These are phyloP conservation scores for Nemania sp. DNA, from an alignment of 2,329 filamentous ascomycete species.

Conservation along the genomic window DNA sequence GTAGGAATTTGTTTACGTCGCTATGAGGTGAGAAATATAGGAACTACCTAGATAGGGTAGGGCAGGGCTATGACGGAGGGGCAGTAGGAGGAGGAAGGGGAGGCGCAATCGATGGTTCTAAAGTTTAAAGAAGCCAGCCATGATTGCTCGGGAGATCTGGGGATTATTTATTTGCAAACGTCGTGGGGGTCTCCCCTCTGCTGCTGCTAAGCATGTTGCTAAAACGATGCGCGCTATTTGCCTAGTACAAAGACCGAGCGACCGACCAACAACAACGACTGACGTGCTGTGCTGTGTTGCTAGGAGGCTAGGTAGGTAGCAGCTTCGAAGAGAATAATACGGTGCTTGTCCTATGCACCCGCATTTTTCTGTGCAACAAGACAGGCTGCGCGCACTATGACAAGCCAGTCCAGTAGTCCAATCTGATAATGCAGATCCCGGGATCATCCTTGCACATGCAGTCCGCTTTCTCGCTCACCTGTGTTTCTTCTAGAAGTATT, in stretches of 20 bases:
- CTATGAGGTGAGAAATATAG: neutral
- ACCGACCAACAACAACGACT: too few species aligned
- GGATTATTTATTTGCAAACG: conserved; percentile 21
- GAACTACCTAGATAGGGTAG: neutral
- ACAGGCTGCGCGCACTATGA: neutral
- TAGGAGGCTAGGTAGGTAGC: too few species aligned
- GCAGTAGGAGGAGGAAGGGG: too few species aligned
- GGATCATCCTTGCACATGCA: conserved; percentile 33
- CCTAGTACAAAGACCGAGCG: conserved; percentile 27
- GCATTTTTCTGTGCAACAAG: neutral
- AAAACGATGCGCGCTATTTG: conserved; percentile 25
- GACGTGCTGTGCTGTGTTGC: conserved; percentile 24
- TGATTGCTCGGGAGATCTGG: neutral
- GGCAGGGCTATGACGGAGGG: too few species aligned
- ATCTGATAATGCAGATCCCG: conserved; percentile 39
- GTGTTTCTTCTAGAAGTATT: conserved; percentile 31
- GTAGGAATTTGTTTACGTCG: neutral
- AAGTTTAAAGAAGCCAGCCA: conserved; percentile 10
- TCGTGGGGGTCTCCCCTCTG: conserved; percentile 28
- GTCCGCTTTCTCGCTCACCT: conserved; percentile 1
- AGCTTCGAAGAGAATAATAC: neutral
- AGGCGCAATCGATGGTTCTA: neutral
- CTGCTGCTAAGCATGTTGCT: conserved; percentile 14
- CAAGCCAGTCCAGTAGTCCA: conserved; percentile 18
- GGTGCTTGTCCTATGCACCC: neutral